Conservation (phyloP, 2,329 filamentous ascomycete species). For the Cercospora brassicicola region DNA sequence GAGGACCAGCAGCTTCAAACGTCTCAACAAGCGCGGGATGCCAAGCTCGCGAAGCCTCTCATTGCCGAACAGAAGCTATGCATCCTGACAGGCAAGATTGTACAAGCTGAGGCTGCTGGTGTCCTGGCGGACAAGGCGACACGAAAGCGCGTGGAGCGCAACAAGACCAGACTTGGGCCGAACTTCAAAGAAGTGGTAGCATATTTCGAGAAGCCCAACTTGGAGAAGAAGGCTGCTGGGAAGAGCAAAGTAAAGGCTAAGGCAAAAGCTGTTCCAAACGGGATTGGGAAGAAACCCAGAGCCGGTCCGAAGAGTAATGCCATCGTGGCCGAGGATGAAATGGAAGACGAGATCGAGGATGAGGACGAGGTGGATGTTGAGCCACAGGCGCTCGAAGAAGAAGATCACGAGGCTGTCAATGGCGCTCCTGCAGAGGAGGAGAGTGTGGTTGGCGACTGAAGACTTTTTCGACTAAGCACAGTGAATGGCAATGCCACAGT, state of each 20-base stretch:
- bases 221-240: conserved; percentile 54
- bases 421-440: conserved; percentile 37
- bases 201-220: conserved; percentile 63
- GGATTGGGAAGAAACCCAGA: conserved; percentile 46
- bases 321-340: conserved; percentile 45
- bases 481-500: neutral
- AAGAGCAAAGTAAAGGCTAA: conserved; percentile 48
- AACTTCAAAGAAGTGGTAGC: conserved; percentile 84
- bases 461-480: neutral
- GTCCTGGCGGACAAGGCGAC: conserved; percentile 70
- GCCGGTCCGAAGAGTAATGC: conserved; percentile 43
- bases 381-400: conserved; percentile 23
- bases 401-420: conserved; percentile 39
- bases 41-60: conserved; percentile 58
- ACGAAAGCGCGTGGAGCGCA: conserved; percentile 70
- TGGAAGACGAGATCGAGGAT: conserved; percentile 45
- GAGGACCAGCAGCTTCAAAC: conserved; percentile 49
- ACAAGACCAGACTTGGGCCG: conserved; percentile 74
- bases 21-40: conserved; percentile 60
- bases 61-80: conserved; percentile 83
- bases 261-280: conserved; percentile 39
- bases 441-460: conserved; percentile 44
- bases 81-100: conserved; percentile 79
- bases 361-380: conserved; percentile 41
- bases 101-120: conserved; percentile 73